Percentiles rank a stretch among this genome's conserved stretches.
Evolutionary conservation across 257 asterid species (phyloP).

Genomic region (Solanum lycopersicoides): DNA sequence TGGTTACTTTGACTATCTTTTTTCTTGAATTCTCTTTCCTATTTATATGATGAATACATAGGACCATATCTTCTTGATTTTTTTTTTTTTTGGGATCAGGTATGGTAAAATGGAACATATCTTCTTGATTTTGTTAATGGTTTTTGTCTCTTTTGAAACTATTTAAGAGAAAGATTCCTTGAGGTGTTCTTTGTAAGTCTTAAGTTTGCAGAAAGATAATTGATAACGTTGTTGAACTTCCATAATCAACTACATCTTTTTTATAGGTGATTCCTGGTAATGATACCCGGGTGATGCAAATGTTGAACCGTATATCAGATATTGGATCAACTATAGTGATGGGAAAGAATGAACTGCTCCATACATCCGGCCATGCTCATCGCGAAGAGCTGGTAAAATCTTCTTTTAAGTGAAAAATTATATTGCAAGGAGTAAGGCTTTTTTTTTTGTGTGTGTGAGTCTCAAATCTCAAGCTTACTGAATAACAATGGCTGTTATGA

Average conservation of each 20-base stretch:
- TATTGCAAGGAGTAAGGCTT: background rate
- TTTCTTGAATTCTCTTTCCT: background rate
- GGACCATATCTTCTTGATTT: background rate
- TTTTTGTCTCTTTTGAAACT: background rate
- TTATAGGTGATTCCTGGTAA: slow-evolving; percentile 96
- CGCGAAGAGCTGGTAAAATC: slow-evolving; percentile 89
- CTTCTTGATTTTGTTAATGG: background rate
- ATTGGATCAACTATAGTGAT: slow-evolving; percentile 85
- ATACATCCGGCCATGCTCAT: slow-evolving; percentile 96
- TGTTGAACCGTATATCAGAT: slow-evolving; percentile 90
- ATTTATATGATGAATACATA: background rate
- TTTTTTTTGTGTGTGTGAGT: background rate
- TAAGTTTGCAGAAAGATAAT: background rate
- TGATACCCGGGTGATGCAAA: slow-evolving; percentile 92
- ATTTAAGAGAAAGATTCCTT: background rate
- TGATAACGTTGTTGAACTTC: background rate
- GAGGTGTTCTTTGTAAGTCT: background rate
- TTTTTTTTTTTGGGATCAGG: background rate
- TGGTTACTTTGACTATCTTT: background rate
- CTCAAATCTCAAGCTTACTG: background rate
- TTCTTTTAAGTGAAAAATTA: slow-evolving; percentile 5
- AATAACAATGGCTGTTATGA: background rate
- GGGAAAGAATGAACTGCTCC: slow-evolving; percentile 92
- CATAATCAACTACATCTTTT: slow-evolving; percentile 12
- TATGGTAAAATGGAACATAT: background rate